Conservation (phyloP, 2,329 filamentous ascomycete genomes). For the Ophiocordyceps camponoti-rufipedis region DNA sequence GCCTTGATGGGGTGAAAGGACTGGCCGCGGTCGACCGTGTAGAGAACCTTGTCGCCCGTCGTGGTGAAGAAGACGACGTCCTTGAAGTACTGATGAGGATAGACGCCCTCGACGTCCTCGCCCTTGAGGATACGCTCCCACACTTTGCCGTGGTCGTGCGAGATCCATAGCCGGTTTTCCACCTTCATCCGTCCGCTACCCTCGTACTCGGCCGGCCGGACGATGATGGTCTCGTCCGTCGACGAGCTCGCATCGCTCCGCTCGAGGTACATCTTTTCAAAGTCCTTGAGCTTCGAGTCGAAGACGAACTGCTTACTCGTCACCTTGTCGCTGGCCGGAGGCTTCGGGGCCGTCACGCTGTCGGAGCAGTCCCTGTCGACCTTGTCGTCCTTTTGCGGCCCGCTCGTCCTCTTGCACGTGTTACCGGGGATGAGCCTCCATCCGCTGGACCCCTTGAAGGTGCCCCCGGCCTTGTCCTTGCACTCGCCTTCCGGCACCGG, state of each 20-base stretch:
- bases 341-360: constrained; percentile 22
- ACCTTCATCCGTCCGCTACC: constrained; percentile 11
- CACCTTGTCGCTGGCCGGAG: constrained; percentile 49
- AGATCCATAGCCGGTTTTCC: constrained; percentile 49
- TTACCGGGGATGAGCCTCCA: constrained; percentile 85
- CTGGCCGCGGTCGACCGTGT: constrained; percentile 63
- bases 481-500: constrained; percentile 55
- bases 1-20: constrained; percentile 58
- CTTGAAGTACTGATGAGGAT: constrained; percentile 64
- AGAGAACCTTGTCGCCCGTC: constrained; percentile 44
- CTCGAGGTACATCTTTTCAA: constrained; percentile 60
- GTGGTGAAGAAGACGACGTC: constrained; percentile 82
- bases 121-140: constrained; percentile 58
- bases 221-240: constrained; percentile 54
- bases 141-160: constrained; percentile 71
- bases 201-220: constrained; percentile 23
- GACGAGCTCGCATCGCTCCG: constrained; percentile 44
- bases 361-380: constrained; percentile 64
- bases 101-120: constrained; percentile 51
- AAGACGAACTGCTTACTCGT: constrained; percentile 42
- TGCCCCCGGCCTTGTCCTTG: constrained; percentile 44
- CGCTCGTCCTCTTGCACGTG: constrained; percentile 43
- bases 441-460: constrained; percentile 71
- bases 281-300: constrained; percentile 30
- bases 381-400: constrained; percentile 49